phyloP scores from a whole-genome alignment of 345 rosid genomes.

The Boechera divaricarpa region DNA sequence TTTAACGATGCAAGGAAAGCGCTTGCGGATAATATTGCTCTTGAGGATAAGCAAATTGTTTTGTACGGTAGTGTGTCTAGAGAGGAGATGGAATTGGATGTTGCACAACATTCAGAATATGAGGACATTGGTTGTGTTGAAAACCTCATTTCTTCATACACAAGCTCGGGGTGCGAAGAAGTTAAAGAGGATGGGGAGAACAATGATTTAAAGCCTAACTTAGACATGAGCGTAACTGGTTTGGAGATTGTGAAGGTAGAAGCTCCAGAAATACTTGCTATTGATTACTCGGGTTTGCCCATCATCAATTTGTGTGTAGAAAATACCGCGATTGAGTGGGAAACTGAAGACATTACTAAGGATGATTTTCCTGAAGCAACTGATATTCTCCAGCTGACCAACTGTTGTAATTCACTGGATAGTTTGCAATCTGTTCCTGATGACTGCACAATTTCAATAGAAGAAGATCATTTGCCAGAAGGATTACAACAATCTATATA shows the following conservation, averaged over 20 bases:
- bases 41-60: slow-evolving; percentile 20
- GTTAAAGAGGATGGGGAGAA: slow-evolving; percentile 39
- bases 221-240: slow-evolving; percentile 32
- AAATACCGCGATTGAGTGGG: slow-evolving; percentile 31
- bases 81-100: slow-evolving; percentile 39
- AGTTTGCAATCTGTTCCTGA: slow-evolving; percentile 34
- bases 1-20: slow-evolving; percentile 28
- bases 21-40: slow-evolving; percentile 30
- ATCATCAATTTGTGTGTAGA: slow-evolving; percentile 11
- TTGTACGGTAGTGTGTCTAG: slow-evolving; percentile 35
- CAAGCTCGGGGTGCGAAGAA: neutral
- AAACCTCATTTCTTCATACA: neutral
- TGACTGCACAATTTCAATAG: slow-evolving; percentile 31
- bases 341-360: slow-evolving; percentile 40
- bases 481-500: slow-evolving; percentile 38
- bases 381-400: slow-evolving; percentile 40
- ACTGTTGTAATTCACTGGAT: slow-evolving; percentile 31
- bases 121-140: neutral
- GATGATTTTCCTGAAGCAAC: slow-evolving; percentile 45
- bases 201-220: slow-evolving; percentile 16
- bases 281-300: slow-evolving; percentile 30
- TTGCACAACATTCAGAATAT: slow-evolving; percentile 26
- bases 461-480: slow-evolving; percentile 35
- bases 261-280: slow-evolving; percentile 39
- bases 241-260: slow-evolving; percentile 46